Evolutionary conservation across 108 stramenopile species (phyloP).

Genomic region (Bacterosira constricta): DNA sequence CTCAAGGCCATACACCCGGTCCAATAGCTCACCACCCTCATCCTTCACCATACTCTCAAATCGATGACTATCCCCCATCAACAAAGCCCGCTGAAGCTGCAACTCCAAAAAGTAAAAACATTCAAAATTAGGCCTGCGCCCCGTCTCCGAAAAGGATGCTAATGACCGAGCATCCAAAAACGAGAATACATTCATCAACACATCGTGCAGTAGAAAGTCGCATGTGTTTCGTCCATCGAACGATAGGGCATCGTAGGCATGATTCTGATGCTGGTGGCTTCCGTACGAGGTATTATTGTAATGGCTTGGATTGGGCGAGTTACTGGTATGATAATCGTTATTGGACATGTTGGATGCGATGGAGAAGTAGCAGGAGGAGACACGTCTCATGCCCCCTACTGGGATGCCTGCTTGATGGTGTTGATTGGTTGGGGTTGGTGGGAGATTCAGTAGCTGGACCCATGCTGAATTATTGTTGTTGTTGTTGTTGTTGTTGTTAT

Average conservation of each 20-base stretch:
- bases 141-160: slow-evolving; percentile 75
- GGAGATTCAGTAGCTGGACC: no score
- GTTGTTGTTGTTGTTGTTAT: background rate
- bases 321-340: background rate
- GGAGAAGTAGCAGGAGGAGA: slow-evolving; percentile 73
- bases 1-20: no score
- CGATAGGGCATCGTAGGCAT: background rate
- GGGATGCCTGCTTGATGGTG: background rate
- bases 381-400: slow-evolving; percentile 57
- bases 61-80: slow-evolving; percentile 18
- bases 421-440: background rate
- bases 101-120: slow-evolving; percentile 77
- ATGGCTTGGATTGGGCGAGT: no score
- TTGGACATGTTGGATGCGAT: slow-evolving; percentile 39
- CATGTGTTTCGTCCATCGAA: background rate
- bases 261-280: background rate
- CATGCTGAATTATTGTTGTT: background rate
- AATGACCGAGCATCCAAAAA: slow-evolving; percentile 63
- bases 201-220: slow-evolving; percentile 72
- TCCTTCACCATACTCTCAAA: background rate
- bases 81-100: slow-evolving; percentile 69
- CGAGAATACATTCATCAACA: slow-evolving; percentile 72
- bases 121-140: slow-evolving; percentile 70
- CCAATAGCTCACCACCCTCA: background rate
- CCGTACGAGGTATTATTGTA: no score